phyloP scores from a whole-genome alignment of 331 rosid genomes.

The Malus hybrid region DNA sequence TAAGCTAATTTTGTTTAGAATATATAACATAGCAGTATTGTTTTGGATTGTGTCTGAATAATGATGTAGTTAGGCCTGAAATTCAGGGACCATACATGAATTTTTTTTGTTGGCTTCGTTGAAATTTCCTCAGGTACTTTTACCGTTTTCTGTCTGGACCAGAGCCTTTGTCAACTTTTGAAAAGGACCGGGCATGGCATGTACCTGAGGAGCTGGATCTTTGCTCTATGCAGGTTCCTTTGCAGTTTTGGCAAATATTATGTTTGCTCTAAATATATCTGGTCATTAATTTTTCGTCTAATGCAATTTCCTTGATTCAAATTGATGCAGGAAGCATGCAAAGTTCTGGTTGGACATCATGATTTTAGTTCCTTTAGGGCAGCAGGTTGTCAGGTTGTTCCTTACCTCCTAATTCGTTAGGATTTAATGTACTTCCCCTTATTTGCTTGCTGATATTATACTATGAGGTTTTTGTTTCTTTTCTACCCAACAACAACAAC shows the following conservation, averaged over 20 bases:
- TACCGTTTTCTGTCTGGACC: conserved; percentile 80
- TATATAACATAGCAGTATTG: background rate
- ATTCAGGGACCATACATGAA: too few species aligned
- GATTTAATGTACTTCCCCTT: background rate
- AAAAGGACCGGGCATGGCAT: conserved; percentile 87
- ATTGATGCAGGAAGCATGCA: conserved; percentile 74
- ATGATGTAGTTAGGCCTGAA: too few species aligned
- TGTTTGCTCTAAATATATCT: background rate
- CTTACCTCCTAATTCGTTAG: background rate
- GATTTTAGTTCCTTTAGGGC: conserved; percentile 98
- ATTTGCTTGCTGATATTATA: background rate
- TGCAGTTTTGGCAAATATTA: conserved; percentile 7
- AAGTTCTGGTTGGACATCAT: conserved; percentile 76
- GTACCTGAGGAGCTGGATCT: conserved; percentile 67
- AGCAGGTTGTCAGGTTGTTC: conserved; percentile 84
- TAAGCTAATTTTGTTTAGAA: background rate
- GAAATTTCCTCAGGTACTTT: too few species aligned
- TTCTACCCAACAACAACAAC: too few species aligned
- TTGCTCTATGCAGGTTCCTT: conserved; percentile 71
- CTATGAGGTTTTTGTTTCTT: background rate
- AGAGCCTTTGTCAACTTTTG: conserved; percentile 72
- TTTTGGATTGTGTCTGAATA: too few species aligned
- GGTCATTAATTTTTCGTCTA: background rate
- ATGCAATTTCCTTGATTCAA: background rate
- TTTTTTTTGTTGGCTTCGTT: too few species aligned